Conservation (phyloP, 371 early-diverging fungal species). For the Mucor piriformis region DNA sequence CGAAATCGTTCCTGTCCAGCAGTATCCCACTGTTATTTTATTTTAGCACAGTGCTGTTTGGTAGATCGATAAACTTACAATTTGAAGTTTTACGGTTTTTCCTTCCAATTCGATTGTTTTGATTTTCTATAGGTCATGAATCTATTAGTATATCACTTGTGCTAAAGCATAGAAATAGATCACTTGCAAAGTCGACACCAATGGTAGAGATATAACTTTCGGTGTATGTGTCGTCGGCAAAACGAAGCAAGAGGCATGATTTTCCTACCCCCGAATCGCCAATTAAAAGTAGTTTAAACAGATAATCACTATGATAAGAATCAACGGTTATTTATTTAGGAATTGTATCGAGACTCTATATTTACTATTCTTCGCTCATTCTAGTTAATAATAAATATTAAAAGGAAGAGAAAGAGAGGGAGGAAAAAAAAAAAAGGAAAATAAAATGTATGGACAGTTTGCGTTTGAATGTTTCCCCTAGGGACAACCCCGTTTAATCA, state of each 20-base stretch:
- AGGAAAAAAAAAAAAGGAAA: too few relatives aligned
- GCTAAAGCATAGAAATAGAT: too few relatives aligned
- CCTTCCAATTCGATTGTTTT: constrained; percentile 98
- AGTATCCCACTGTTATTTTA: constrained; percentile 90
- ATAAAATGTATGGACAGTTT: too few relatives aligned
- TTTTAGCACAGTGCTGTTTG: background rate
- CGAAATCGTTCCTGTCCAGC: constrained; percentile 99
- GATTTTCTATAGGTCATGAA: constrained; percentile 95
- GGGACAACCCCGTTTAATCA: background rate
- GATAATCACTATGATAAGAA: constrained; percentile 94
- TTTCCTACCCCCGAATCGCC: constrained; percentile 99
- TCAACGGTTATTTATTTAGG: too few relatives aligned
- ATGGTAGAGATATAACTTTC: constrained; percentile 98
- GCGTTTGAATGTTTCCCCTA: too few relatives aligned
- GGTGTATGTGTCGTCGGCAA: constrained; percentile 98
- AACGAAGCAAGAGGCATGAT: constrained; percentile 96
- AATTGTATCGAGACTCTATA: too few relatives aligned
- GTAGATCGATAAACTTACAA: constrained; percentile 66
- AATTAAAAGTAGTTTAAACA: constrained; percentile 98
- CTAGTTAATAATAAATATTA: too few relatives aligned
- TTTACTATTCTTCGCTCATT: too few relatives aligned
- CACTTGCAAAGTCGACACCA: constrained; percentile 94
- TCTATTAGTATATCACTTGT: too few relatives aligned
- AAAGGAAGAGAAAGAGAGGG: too few relatives aligned
- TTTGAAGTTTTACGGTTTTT: constrained; percentile 98